Base-by-base conservation (phyloP, 768 basidiomycete genomes). In the Pleurotus citrinopileatus region DNA sequence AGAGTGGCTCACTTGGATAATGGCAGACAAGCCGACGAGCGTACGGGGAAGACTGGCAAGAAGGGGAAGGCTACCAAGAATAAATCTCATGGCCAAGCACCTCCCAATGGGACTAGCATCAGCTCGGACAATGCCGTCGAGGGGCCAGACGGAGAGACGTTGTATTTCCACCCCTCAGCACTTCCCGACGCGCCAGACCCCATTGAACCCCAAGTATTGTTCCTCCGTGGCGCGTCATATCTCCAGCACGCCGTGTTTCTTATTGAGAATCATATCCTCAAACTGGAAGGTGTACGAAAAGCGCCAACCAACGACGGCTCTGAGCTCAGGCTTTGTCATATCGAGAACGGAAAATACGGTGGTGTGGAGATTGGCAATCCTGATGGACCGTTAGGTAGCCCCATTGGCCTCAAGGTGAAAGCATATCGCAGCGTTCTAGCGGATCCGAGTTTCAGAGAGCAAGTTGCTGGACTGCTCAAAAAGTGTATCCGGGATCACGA, bases 401-500 rank as follows among this genome's bases (percentile, higher is more conserved):
- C 65, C 52, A 70, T 78, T 38, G 83, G 84, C 7, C 64, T 70
- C 29, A 94, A 93, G 70, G 67, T 80, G 22, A 63, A 65, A 42
- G 87, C 84, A 2, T 95, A 94, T 64, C 76, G 82, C 20, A 63
- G 70, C 32, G 78, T 76, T 5, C 76, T 94, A 22, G 78, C 74
- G 1, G 78, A 83, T 15, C 69, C 72, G 17, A 59, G 61, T 6
- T 82, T 89, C 69, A 76, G 79, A 52, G 87, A 87, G 46, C 80
- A 83, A 38, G 75, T 94, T 40, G 66, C 65, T 4, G 65, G 70
- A 19, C 70, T 89, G 38, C 62, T 94, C 28, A 82, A 77, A 73
- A 93, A 90, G 72, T 81, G 83, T 59, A 76, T 92, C 59, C 83
- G 89, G 7, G 93, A 95, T 65, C 89, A 92, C 57, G 89, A 94